phyloP scores from a whole-genome alignment of 2,329 filamentous ascomycete genomes.

The Fusarium torulosum region DNA sequence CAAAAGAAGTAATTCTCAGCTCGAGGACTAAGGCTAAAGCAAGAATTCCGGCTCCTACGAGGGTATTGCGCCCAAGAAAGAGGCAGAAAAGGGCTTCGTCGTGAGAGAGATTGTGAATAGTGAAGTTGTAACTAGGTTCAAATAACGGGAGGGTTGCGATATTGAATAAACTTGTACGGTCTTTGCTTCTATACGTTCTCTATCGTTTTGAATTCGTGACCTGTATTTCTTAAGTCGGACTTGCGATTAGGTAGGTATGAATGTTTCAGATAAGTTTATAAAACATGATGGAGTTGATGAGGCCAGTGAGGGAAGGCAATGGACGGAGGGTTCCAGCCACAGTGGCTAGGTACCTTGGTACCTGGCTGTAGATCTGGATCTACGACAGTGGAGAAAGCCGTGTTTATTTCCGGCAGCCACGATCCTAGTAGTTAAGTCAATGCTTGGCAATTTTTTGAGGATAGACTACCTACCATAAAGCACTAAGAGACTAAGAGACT shows the following conservation, averaged over 20 bases:
- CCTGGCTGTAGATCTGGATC: slow-evolving; percentile 32
- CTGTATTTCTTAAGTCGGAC: neutral
- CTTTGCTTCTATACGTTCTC: neutral
- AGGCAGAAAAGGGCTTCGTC: neutral
- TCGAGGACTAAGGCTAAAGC: neutral
- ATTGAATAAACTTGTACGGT: neutral
- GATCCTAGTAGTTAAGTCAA: slow-evolving; percentile 30
- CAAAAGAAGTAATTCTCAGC: neutral
- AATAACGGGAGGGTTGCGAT: neutral
- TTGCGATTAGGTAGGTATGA: neutral
- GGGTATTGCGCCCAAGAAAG: slow-evolving; percentile 1
- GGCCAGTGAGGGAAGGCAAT: neutral
- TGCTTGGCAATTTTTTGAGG: slow-evolving; percentile 25
- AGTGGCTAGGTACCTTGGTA: slow-evolving; percentile 22
- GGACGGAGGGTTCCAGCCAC: slow-evolving; percentile 24
- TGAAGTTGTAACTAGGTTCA: neutral
- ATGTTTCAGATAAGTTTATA: neutral
- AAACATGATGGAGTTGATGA: neutral
- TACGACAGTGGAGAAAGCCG: slow-evolving; percentile 22
- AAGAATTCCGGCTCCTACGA: neutral
- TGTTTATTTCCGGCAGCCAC: slow-evolving; percentile 33
- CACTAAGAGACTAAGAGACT: neutral
- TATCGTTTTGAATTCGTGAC: neutral
- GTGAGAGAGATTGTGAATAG: neutral
- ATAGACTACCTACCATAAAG: no score